A percentile compares a stretch with the other conserved stretches of the same genome.
Conservation (phyloP, 106 monocot species). For the Phalaenopsis aphrodite region DNA sequence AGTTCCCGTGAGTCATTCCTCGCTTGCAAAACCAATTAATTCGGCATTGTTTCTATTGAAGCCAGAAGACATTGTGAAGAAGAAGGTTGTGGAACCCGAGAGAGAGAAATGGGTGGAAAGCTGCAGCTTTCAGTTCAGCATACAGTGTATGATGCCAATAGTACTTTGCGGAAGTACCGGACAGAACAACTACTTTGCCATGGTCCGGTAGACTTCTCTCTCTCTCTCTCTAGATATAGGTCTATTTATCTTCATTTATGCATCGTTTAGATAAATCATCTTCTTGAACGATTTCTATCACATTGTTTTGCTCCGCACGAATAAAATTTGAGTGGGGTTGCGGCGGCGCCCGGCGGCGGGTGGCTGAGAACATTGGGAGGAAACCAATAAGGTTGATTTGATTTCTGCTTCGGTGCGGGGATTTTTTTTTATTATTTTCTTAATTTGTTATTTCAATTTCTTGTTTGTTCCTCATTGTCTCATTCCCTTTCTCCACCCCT, state of each 20-base stretch:
- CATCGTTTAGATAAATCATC: too few species aligned
- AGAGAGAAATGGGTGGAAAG: slow-evolving; percentile 21
- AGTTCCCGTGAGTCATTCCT: background rate
- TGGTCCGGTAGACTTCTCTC: slow-evolving; percentile 20
- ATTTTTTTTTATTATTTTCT: background rate
- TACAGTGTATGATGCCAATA: slow-evolving; percentile 26
- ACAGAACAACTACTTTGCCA: slow-evolving; percentile 31
- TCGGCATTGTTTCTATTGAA: slow-evolving; percentile 24
- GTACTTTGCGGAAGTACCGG: slow-evolving; percentile 5
- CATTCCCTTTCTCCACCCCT: too few species aligned
- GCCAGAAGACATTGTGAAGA: slow-evolving; percentile 53
- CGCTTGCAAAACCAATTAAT: background rate
- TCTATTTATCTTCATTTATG: too few species aligned
- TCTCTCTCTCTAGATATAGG: background rate
- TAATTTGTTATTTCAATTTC: background rate
- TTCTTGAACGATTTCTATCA: too few species aligned
- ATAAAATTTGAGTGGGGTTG: too few species aligned
- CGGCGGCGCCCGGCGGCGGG: too few species aligned
- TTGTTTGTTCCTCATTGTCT: background rate
- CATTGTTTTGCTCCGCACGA: too few species aligned
- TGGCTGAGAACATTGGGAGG: too few species aligned
- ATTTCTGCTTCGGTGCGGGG: background rate
- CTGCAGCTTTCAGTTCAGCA: slow-evolving; percentile 32
- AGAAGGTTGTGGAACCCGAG: slow-evolving; percentile 17
- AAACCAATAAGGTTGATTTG: too few species aligned